Conservation (phyloP, 371 early-diverging fungal species). For the Rhizopus sp. region DNA sequence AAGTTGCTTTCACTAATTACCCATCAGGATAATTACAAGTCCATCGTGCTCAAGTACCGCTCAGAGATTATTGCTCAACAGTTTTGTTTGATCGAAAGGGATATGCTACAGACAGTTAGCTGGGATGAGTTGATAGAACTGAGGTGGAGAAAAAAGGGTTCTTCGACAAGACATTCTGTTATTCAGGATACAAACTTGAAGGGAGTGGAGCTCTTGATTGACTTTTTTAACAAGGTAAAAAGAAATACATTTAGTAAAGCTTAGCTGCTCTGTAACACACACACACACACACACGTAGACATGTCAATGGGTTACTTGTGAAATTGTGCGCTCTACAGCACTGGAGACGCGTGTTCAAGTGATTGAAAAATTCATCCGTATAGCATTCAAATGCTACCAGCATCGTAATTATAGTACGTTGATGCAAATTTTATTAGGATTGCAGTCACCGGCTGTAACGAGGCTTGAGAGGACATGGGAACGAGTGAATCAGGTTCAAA, state of each 20-base stretch:
- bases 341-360: constrained; percentile 38
- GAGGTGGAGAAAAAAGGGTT: constrained; percentile 42
- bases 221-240: constrained; percentile 44
- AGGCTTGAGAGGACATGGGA: constrained; percentile 58
- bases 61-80: constrained; percentile 54
- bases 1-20: constrained; percentile 1
- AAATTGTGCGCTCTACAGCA: constrained; percentile 38
- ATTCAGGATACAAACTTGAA: constrained; percentile 1
- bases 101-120: constrained; percentile 52
- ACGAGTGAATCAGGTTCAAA: constrained; percentile 46
- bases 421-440: constrained; percentile 58
- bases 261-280: neutral
- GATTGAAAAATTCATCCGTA: constrained; percentile 52
- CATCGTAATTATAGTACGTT: constrained; percentile 62
- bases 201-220: constrained; percentile 42
- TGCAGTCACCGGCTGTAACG: constrained; percentile 56
- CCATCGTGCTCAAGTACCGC: constrained; percentile 38
- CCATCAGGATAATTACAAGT: constrained; percentile 26
- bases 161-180: constrained; percentile 9
- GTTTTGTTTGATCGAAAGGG: constrained; percentile 56
- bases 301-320: constrained; percentile 54
- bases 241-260: neutral
- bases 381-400: constrained; percentile 60
- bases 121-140: constrained; percentile 63
- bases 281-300: constrained; percentile 20